phyloP scores from a whole-genome alignment of 495 filamentous ascomycete species.

The Lophium mytilinum region DNA sequence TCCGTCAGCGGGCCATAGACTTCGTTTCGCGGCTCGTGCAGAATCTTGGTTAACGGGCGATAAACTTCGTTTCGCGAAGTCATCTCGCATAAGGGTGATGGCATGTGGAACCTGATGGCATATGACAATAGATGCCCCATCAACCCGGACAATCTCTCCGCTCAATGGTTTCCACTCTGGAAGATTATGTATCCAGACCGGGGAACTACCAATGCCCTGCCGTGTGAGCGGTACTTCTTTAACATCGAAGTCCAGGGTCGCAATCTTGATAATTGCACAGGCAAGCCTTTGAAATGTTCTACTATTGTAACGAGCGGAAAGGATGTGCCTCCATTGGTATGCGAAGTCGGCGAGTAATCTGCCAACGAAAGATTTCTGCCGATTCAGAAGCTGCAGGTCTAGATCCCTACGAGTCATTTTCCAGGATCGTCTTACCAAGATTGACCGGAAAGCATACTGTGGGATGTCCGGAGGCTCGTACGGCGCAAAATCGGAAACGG shows the following conservation, averaged over 20 bases:
- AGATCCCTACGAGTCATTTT: constrained; percentile 5
- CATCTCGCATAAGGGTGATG: constrained; percentile 12
- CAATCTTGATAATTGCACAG: constrained; percentile 10
- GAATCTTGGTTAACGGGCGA: neutral
- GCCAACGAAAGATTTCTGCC: constrained; percentile 12
- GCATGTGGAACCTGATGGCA: constrained; percentile 14
- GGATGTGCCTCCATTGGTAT: constrained; percentile 16
- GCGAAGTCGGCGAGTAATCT: constrained; percentile 16
- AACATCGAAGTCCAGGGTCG: constrained; percentile 12
- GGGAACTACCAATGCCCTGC: constrained; percentile 10
- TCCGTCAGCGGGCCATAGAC: neutral
- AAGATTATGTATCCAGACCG: constrained; percentile 15
- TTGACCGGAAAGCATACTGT: constrained; percentile 6
- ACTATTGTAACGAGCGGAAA: constrained; percentile 13
- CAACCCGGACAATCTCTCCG: constrained; percentile 16
- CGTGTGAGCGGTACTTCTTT: constrained; percentile 10
- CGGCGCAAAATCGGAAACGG: constrained; percentile 15
- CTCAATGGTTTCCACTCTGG: constrained; percentile 14
- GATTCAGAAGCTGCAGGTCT: constrained; percentile 8
- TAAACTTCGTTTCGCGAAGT: constrained; percentile 8
- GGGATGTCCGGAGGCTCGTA: constrained; percentile 3
- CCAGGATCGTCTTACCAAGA: constrained; percentile 2
- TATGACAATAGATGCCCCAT: constrained; percentile 17
- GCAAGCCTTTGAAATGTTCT: constrained; percentile 16
- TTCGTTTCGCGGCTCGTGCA: constrained; percentile 4